phyloP scores from a whole-genome alignment of 2,329 filamentous ascomycete genomes.

The Colletotrichum phormii region DNA sequence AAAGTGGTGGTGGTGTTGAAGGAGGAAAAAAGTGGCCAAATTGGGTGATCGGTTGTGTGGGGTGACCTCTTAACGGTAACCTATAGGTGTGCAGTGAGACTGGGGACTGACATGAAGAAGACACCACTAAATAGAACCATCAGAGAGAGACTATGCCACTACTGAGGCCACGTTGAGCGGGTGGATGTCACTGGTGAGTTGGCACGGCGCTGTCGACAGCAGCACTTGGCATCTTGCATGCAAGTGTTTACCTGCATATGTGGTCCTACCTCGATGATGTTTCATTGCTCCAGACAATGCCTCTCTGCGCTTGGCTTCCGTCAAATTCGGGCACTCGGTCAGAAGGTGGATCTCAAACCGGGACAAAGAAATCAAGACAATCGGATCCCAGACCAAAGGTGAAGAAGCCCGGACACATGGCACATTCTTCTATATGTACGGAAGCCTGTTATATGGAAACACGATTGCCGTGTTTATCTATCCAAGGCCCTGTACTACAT shows the following conservation, averaged over 20 bases:
- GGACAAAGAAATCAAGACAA: neutral
- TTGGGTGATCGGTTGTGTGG: too few relatives aligned
- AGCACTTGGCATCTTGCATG: constrained; percentile 2
- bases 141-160: neutral
- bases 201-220: neutral
- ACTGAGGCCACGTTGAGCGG: neutral
- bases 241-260: constrained; percentile 1
- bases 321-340: neutral
- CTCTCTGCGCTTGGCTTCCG: neutral
- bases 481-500: neutral
- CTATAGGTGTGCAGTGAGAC: neutral
- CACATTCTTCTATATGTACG: too few relatives aligned
- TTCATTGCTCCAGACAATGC: neutral
- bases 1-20: too few relatives aligned
- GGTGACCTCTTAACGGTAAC: neutral
- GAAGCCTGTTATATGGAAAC: too few relatives aligned
- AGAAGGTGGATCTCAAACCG: neutral
- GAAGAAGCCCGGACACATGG: neutral
- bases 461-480: too few relatives aligned
- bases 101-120: neutral
- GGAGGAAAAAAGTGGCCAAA: too few relatives aligned
- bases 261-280: too few relatives aligned
- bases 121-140: neutral
- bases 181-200: constrained; percentile 18
- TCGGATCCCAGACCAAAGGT: neutral